phyloP scores from a whole-genome alignment of 768 basidiomycete genomes.

The Rhodotorula taiwanensis region DNA sequence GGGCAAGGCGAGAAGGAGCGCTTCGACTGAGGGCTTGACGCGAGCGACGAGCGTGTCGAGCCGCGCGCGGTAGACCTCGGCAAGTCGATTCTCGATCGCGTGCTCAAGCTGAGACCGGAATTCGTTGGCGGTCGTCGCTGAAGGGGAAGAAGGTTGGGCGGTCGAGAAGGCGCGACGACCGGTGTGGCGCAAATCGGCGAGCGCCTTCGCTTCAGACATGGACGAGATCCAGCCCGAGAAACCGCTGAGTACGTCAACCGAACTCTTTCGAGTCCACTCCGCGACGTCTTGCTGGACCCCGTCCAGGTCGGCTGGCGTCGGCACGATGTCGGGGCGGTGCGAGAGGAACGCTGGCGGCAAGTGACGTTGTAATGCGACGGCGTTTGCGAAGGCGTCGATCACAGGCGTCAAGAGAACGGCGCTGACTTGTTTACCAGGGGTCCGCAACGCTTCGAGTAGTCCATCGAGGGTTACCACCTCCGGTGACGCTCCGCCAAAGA shows the following conservation, averaged over 20 bases:
- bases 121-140: neutral
- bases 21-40: slow-evolving; percentile 8
- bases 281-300: neutral
- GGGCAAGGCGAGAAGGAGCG: slow-evolving; percentile 15
- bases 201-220: slow-evolving; percentile 14
- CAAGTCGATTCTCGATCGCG: slow-evolving; percentile 20
- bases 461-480: neutral
- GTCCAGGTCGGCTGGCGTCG: neutral
- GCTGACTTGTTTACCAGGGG: too few relatives aligned
- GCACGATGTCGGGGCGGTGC: slow-evolving; percentile 27
- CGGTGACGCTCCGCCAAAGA: slow-evolving; percentile 1
- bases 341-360: slow-evolving; percentile 34
- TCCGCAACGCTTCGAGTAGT: too few relatives aligned
- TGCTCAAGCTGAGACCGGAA: neutral
- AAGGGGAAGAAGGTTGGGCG: neutral
- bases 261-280: slow-evolving; percentile 20
- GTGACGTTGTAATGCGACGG: slow-evolving; percentile 34
- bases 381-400: slow-evolving; percentile 35
- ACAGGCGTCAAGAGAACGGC: slow-evolving; percentile 16
- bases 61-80: slow-evolving; percentile 20
- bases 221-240: slow-evolving; percentile 13
- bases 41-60: slow-evolving; percentile 11
- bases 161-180: neutral
- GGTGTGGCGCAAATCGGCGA: slow-evolving; percentile 8
- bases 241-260: slow-evolving; percentile 16